Evolutionary conservation across 1,284 basidiomycete species (phyloP), one percentile per base, ranked within the genome.

Genomic region (Phlebopus sp.): DNA sequence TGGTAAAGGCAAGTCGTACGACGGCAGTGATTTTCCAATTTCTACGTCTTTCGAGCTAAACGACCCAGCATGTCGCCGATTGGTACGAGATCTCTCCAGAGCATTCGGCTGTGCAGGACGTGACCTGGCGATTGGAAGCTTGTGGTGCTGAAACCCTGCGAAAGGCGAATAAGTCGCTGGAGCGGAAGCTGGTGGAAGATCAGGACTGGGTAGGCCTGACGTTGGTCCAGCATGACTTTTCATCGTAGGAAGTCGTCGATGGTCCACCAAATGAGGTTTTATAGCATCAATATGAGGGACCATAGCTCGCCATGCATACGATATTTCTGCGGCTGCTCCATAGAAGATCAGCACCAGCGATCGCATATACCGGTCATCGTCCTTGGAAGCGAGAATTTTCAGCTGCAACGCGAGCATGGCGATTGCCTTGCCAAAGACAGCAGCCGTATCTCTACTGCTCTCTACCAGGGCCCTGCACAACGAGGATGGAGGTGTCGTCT

Each of bases 1-100:
- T 2, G 40, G 57, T 10, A 54, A 44, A 30, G 44, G 71, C 38
- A 44, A 73, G 35, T 80, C 76, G 54, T 80, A 79, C 13, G 84
- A 84, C 3, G 90, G 87, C 54, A 96, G 70, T 46, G 81, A 75
- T 67, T 86, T 90, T 31, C 93, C 93, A 47, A 91, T 82, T 64
- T 95, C 86, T 1, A 97, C 87, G 63, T 97, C 93, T 61, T 92
- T 89, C 30, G 79, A 86, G 55, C 91, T 94, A 72, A 96, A 97
- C 1, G 92, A 96, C 5, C 93, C 93, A 1, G 90, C 93, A 64
- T 96, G 90, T 18, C 93, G 77, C n/a, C 92, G 79, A 52, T 77
- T 78, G 57, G 75, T 81, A 47, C 69, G 68, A 38, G 62, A 56
- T 49, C 69, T 62, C n/a, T 63, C 55, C 21, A 64, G 46, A 7